These are phyloP conservation scores for Sordaria brevicollis DNA, from an alignment of 495 filamentous ascomycete species.

Conservation along the genomic window DNA sequence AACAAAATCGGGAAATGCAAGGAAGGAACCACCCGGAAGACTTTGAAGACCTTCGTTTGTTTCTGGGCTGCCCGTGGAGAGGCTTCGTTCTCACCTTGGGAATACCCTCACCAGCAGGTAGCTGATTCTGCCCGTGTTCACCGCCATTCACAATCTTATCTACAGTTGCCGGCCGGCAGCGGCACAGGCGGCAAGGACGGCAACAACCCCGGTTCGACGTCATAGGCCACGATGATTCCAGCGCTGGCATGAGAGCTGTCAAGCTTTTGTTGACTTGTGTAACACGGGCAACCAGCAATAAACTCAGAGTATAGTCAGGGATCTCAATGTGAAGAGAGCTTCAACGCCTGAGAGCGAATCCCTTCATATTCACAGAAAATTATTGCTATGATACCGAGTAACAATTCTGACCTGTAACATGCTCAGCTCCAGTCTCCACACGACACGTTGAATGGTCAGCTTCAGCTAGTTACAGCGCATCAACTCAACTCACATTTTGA, in stretches of 20 bases:
- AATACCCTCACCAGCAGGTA: background rate
- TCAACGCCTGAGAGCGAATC: background rate
- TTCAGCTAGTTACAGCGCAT: background rate
- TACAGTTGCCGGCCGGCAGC: background rate
- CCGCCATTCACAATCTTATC: background rate
- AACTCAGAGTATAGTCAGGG: background rate
- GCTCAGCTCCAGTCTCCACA: background rate
- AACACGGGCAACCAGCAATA: background rate
- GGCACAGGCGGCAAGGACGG: background rate
- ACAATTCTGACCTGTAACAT: background rate
- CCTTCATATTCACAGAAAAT: background rate
- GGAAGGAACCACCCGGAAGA: too few species aligned
- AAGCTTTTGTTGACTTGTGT: background rate
- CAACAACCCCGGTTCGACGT: background rate
- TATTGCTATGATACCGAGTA: background rate
- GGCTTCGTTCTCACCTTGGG: background rate
- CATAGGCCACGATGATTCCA: background rate
- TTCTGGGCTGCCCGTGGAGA: background rate
- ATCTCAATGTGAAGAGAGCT: background rate
- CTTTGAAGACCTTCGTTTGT: too few species aligned
- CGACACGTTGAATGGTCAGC: background rate
- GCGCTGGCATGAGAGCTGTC: background rate
- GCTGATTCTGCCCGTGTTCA: background rate
- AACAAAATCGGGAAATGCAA: too few species aligned
- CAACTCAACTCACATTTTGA: background rate